Evolutionary conservation across 1,284 basidiomycete genomes (phyloP), one percentile per base, ranked within the genome.

Genomic region (Puccinia hordei): DNA sequence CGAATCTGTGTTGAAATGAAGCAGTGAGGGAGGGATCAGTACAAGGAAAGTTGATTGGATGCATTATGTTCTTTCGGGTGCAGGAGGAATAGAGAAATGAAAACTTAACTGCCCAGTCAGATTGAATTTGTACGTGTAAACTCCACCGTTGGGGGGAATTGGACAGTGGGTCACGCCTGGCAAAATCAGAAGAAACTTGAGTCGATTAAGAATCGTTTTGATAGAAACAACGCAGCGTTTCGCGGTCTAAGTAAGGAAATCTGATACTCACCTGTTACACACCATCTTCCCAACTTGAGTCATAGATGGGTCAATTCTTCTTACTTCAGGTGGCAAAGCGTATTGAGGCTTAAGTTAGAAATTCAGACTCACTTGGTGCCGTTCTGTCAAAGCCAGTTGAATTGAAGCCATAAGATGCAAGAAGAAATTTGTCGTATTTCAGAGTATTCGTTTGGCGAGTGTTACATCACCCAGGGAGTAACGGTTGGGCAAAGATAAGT

Each of bases 121-220:
- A n/a, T 41, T 65, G 19, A 78, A 78, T 57, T 78, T 78, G 41
- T 78, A 78, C 9, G 76, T 78, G n/a, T 78, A 78, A 38, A 12
- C n/a, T 2, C 76, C 76, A 30, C 76, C 76, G 30, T 57, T 41
- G 22, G 76, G 22, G 2, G 76, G 76, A 59, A 78, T 78, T 12
- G 76, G 76, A 38, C 76, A 78, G 46, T 78, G 76, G 4, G 76
- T 78, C 33, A 78, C 66, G 22, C 61, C 76, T 78, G 22, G 13
- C 19, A 33, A 38, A 33, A 51, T 17, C 19, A 51, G 33, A 12
- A 30, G 5, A 22, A 44, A 27, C 33, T 22, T n/a, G n/a, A n/a
- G n/a, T n/a, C n/a, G 30, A 19, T 33, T 35, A 13, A 33, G n/a
- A 33, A 51, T 22, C n/a, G 9, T 68, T 10, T 44, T 68, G 38